Evolutionary conservation across 306 rosid species (phyloP), one percentile per base, ranked within the genome.

Genomic region (Aeschynomene evenia): DNA sequence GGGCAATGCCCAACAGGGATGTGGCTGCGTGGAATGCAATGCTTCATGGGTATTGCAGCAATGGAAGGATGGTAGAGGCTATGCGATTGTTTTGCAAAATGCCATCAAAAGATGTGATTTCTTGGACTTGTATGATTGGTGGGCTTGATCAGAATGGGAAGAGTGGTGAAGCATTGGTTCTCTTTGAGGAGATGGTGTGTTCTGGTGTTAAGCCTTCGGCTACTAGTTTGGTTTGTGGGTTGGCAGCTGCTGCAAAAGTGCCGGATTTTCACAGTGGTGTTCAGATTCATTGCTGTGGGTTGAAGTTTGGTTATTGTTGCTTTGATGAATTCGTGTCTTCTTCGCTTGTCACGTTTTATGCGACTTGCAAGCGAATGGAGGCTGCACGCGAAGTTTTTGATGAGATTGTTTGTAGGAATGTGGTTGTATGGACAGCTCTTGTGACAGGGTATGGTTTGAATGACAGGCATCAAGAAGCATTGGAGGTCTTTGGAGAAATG

Each of bases 371-470:
- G 51, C 86, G 68, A 63, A 84, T 83, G 63, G 84, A 78, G 65
- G 46, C 56, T 66, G 84, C 88, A 4, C 36, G 37, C 20, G 58
- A 31, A 62, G 71, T 83, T 75, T 92, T 92, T 54, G 4, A 43
- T 6, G 89, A 85, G 77, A 65, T 24, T 14, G 15, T 63, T 76
- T 56, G 52, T 48, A 84, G 79, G 65, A 89, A 86, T 81, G 92
- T 92, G 52, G 96, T 85, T 21, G 92, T 81, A 2, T 92, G 98
- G 95, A 87, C 95, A 1, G 95, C 96, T 63, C 91, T 92, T 40
- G 21, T 92, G 55, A 89, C 92, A 1, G 98, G 96, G 68, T 89
- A 61, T 77, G 85, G 89, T 67, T 84, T 63, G 13, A 89, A 87
- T 76, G 67, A 64, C 28, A 73, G 68, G 72, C 89, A 81, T 49